Conservation (phyloP, 2,329 filamentous ascomycete species). For the Sporothrix globosa region DNA sequence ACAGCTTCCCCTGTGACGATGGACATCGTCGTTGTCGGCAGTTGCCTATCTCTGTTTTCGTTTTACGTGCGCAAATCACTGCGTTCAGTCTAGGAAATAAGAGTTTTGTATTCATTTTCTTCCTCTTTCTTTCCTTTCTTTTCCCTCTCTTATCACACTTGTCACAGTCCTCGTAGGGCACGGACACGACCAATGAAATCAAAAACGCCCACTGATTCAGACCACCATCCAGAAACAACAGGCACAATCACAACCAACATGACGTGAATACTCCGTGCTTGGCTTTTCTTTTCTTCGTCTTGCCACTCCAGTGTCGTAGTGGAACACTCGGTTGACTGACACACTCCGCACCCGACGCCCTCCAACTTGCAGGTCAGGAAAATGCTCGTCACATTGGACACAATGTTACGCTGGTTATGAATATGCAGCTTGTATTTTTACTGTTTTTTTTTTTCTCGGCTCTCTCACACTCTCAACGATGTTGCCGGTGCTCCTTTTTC, state of each 20-base stretch:
- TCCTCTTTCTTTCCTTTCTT: background rate
- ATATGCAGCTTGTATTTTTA: background rate
- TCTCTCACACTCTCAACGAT: background rate
- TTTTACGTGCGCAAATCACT: conserved; percentile 19
- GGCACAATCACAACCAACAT: background rate
- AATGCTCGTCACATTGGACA: background rate
- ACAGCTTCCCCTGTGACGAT: too few relatives aligned
- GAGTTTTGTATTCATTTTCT: background rate
- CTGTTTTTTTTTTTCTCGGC: background rate
- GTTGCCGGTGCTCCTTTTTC: background rate
- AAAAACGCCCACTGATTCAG: conserved; percentile 10
- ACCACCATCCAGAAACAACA: background rate
- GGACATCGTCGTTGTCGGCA: background rate
- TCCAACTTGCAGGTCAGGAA: background rate
- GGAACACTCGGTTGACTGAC: background rate
- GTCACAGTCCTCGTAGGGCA: background rate
- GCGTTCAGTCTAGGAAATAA: background rate
- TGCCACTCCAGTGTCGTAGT: conserved; percentile 5
- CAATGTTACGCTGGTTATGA: conserved; percentile 11
- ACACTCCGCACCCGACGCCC: too few relatives aligned
- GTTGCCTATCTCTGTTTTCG: background rate
- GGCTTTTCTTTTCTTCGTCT: background rate
- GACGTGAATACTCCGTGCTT: background rate
- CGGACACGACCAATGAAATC: background rate
- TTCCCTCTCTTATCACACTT: too few relatives aligned